phyloP scores from a whole-genome alignment of 805 yeast species.

The fission yeast (Schizosaccharomyces pombe) region DNA sequence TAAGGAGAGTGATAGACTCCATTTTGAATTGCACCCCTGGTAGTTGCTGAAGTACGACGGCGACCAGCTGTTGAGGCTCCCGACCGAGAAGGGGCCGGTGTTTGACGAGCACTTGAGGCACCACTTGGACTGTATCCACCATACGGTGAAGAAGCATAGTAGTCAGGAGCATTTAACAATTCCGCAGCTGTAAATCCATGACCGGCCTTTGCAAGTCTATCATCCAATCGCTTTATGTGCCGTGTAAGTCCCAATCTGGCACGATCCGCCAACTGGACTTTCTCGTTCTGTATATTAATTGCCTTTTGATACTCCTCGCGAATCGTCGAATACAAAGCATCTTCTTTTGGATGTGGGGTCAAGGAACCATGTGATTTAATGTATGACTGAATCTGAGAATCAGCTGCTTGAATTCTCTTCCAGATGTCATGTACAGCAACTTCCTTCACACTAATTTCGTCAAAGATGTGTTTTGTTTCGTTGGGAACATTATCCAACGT shows the following conservation, averaged over 20 bases:
- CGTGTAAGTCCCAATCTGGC: conserved; percentile 37
- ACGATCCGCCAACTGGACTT: conserved; percentile 37
- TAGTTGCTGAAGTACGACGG: not conserved
- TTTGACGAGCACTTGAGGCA: not conserved
- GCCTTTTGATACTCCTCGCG: conserved; percentile 41
- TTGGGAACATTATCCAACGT: conserved; percentile 4
- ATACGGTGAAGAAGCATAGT: not conserved
- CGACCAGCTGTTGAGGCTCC: not conserved
- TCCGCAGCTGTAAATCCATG: not conserved
- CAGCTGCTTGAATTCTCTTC: conserved; percentile 3
- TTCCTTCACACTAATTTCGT: conserved; percentile 11
- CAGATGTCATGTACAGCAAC: conserved; percentile 8
- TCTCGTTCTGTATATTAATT: conserved; percentile 46
- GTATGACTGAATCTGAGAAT: not conserved
- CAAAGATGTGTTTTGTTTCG: conserved; percentile 6
- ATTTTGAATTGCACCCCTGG: not conserved
- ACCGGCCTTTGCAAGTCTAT: conserved; percentile 40
- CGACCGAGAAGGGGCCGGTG: not conserved
- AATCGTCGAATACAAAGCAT: conserved; percentile 37
- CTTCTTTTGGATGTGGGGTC: conserved; percentile 21
- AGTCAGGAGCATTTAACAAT: not conserved
- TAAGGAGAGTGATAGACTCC: not conserved
- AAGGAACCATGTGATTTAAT: not conserved
- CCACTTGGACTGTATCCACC: not conserved
- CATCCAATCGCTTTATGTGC: conserved; percentile 49